A percentile compares a stretch with the other conserved stretches of the same genome.
phyloP scores from a whole-genome alignment of 1,139 yeast genomes.

The Suhomyces panamericanus region DNA sequence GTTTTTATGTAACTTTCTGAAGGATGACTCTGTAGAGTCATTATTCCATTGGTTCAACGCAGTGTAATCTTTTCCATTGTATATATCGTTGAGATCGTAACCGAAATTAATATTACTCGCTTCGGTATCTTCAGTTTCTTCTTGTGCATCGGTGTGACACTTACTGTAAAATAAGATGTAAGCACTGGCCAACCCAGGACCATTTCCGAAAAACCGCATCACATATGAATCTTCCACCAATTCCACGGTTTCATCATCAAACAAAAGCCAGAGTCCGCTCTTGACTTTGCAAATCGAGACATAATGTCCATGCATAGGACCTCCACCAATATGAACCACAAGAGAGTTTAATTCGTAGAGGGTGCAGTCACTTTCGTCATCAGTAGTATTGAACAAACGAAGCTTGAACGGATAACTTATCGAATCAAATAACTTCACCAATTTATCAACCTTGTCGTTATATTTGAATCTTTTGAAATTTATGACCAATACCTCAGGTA shows the following conservation, averaged over 20 bases:
- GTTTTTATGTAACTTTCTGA: slow-evolving; percentile 12
- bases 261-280: slow-evolving; percentile 82
- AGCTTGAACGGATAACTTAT: slow-evolving; percentile 77
- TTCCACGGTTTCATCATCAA: slow-evolving; percentile 95
- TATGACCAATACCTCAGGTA: slow-evolving; percentile 78
- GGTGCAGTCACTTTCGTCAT: slow-evolving; percentile 36
- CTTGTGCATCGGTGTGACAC: slow-evolving; percentile 23
- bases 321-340: slow-evolving; percentile 95
- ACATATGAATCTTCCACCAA: slow-evolving; percentile 83
- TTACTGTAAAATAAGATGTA: slow-evolving; percentile 74
- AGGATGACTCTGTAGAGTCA: slow-evolving; percentile 14
- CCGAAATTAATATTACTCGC: slow-evolving; percentile 36
- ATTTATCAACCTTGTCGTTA: slow-evolving; percentile 76
- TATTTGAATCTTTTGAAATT: slow-evolving; percentile 91
- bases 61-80: slow-evolving; percentile 25
- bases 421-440: slow-evolving; percentile 84
- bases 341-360: slow-evolving; percentile 81
- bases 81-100: slow-evolving; percentile 34
- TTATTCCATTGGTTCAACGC: slow-evolving; percentile 11
- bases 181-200: slow-evolving; percentile 88
- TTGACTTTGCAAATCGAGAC: slow-evolving; percentile 82
- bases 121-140: slow-evolving; percentile 29
- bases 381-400: slow-evolving; percentile 74
- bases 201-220: slow-evolving; percentile 83
- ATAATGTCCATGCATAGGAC: slow-evolving; percentile 97